These are phyloP conservation scores for Plasmodium blacklocki DNA, from an alignment of 169 alveolate species.

Conservation along the genomic window DNA sequence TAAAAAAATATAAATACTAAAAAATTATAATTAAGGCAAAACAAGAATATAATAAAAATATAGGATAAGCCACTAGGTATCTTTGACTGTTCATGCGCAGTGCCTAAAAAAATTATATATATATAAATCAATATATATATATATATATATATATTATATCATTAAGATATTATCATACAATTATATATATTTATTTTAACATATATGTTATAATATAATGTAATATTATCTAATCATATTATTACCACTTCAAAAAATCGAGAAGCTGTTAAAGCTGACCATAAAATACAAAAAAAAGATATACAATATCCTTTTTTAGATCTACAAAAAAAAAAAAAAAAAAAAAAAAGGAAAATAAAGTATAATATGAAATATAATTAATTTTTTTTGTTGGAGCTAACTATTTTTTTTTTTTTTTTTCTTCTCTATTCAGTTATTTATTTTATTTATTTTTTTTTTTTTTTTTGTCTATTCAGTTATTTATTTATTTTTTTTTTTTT, in stretches of 20 bases:
- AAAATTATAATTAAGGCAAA: slow-evolving; percentile 85
- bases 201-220: no score
- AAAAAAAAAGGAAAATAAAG: not conserved
- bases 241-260: slow-evolving; percentile 86
- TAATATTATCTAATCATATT: not conserved
- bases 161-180: not conserved
- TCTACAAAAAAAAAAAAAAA: slow-evolving; percentile 13
- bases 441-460: no score
- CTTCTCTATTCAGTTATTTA: not conserved
- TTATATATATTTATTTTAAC: not conserved
- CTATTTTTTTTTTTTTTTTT: not conserved
- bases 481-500: not conserved
- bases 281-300: slow-evolving; percentile 78
- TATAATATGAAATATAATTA: not conserved
- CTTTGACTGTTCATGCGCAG: slow-evolving; percentile 86
- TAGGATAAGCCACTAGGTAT: slow-evolving; percentile 88
- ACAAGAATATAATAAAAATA: slow-evolving; percentile 85
- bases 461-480: not conserved
- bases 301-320: slow-evolving; percentile 78
- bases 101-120: slow-evolving; percentile 32
- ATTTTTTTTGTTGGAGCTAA: no score
- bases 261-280: slow-evolving; percentile 90
- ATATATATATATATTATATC: not conserved
- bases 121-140: not conserved
- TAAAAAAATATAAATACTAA: slow-evolving; percentile 73